Conservation (phyloP, 768 basidiomycete species). For the Rhodotorula babjevae region DNA sequence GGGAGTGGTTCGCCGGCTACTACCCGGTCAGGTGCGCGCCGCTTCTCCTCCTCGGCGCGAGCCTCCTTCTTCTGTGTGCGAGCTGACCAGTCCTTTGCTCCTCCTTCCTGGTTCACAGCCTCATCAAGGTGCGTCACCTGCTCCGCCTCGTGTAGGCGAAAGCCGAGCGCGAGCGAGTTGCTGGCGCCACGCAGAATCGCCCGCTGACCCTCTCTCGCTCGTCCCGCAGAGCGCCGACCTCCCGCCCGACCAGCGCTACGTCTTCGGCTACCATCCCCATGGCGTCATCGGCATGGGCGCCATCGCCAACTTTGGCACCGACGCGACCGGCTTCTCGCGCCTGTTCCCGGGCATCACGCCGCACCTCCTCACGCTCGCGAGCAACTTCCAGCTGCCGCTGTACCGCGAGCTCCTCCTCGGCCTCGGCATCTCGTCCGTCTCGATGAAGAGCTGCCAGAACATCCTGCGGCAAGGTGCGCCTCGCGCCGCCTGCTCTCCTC, state of each 20-base stretch:
- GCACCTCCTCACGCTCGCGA: slow-evolving; percentile 77
- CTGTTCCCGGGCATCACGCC: slow-evolving; percentile 87
- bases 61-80: not conserved
- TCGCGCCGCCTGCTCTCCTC: not conserved
- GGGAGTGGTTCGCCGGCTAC: slow-evolving; percentile 49
- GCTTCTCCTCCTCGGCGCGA: not conserved
- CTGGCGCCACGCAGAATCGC: too few relatives aligned
- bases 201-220: not conserved
- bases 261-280: slow-evolving; percentile 98
- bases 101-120: slow-evolving; percentile 29
- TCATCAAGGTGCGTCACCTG: slow-evolving; percentile 50
- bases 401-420: slow-evolving; percentile 73
- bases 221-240: slow-evolving; percentile 73
- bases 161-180: too few relatives aligned
- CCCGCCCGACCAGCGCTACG: slow-evolving; percentile 83
- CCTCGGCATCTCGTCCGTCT: slow-evolving; percentile 87
- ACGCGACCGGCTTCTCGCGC: slow-evolving; percentile 85
- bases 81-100: too few relatives aligned
- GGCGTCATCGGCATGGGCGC: slow-evolving; percentile 96
- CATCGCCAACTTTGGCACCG: slow-evolving; percentile 89
- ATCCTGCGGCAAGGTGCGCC: slow-evolving; percentile 64
- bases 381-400: slow-evolving; percentile 86
- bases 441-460: slow-evolving; percentile 80
- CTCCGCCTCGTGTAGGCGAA: too few relatives aligned
- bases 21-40: slow-evolving; percentile 39